Conservation (phyloP, 2,329 filamentous ascomycete species). For the Colletotrichum tabaci region DNA sequence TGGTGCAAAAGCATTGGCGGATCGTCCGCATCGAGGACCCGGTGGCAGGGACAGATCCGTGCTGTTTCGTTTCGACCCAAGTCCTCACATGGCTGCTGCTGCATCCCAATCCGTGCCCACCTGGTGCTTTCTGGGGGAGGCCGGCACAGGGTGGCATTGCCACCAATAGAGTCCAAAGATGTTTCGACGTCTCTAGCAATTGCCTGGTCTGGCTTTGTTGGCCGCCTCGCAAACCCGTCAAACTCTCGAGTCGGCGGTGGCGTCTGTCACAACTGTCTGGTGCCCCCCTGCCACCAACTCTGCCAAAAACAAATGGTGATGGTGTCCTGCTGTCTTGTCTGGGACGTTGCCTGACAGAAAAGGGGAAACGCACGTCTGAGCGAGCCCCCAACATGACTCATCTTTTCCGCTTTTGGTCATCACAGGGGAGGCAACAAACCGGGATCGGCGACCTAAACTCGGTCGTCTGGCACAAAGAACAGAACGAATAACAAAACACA, state of each 20-base stretch:
- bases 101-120: slow-evolving; percentile 20
- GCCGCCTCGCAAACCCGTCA: slow-evolving; percentile 4
- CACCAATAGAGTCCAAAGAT: slow-evolving; percentile 9
- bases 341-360: slow-evolving; percentile 25
- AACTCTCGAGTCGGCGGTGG: slow-evolving; percentile 15
- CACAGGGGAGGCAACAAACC: background rate
- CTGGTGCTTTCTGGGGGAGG: slow-evolving; percentile 19
- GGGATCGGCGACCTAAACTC: background rate
- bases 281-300: slow-evolving; percentile 9
- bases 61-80: slow-evolving; percentile 37
- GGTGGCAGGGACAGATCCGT: slow-evolving; percentile 6
- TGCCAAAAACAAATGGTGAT: background rate
- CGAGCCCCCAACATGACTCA: background rate
- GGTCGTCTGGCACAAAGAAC: background rate
- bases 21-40: background rate
- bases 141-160: background rate
- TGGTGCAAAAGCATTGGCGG: background rate
- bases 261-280: slow-evolving; percentile 30
- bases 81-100: slow-evolving; percentile 22
- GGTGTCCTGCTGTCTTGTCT: slow-evolving; percentile 35
- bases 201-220: slow-evolving; percentile 10
- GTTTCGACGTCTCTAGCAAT: slow-evolving; percentile 35
- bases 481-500: background rate
- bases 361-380: slow-evolving; percentile 27
- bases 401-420: slow-evolving; percentile 20